These are phyloP conservation scores for Claviceps sp. DNA, from an alignment of 2,329 filamentous ascomycete genomes.

Conservation along the genomic window DNA sequence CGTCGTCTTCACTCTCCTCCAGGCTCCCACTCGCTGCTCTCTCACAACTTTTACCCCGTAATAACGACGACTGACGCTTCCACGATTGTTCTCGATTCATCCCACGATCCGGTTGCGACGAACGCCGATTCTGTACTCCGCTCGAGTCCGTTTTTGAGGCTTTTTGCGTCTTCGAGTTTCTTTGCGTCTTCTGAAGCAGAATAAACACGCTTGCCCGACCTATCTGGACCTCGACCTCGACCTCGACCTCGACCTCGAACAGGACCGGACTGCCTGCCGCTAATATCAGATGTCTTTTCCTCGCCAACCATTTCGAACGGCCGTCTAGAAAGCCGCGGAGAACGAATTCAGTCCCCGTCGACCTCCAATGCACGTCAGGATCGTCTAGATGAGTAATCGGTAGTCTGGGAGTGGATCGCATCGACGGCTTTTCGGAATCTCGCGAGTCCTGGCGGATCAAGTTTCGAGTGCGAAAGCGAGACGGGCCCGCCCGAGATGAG, in stretches of 20 bases:
- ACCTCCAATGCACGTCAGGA: conserved; percentile 3
- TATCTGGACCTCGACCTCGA: background rate
- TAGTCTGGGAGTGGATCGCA: background rate
- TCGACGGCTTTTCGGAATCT: background rate
- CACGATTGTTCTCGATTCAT: background rate
- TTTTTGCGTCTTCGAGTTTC: too few relatives aligned
- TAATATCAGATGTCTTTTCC: background rate
- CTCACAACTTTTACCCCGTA: background rate
- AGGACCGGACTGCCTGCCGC: background rate
- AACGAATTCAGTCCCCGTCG: background rate
- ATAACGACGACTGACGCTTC: background rate
- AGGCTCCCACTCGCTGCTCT: background rate
- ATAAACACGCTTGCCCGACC: too few relatives aligned
- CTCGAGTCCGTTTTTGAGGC: background rate
- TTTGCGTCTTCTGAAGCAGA: background rate
- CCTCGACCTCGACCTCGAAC: background rate
- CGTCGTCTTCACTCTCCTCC: background rate
- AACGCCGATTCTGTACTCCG: background rate
- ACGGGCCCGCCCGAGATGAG: conserved; percentile 2
- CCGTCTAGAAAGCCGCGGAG: background rate
- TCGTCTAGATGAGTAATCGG: background rate
- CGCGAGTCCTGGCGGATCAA: background rate
- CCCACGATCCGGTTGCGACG: background rate
- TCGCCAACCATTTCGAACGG: background rate
- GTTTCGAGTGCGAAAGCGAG: background rate